These are phyloP conservation scores for Pezicula neosporulosa DNA, from an alignment of 2,329 filamentous ascomycete genomes.

Conservation along the genomic window DNA sequence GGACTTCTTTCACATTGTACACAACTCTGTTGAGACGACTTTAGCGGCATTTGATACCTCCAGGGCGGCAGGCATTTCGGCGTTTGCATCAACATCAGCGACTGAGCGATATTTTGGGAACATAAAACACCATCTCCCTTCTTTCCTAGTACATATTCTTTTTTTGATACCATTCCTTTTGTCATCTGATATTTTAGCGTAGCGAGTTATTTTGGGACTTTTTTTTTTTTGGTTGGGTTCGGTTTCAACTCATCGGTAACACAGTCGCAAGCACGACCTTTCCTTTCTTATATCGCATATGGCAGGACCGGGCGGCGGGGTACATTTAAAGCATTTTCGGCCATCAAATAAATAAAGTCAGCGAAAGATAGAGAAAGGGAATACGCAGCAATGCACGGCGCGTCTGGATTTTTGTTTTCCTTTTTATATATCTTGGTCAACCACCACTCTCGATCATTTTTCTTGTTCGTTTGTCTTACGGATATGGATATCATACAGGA, in stretches of 20 bases:
- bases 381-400: conserved; percentile 62
- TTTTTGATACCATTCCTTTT: conserved; percentile 31
- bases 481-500: conserved; percentile 10
- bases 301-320: conserved; percentile 26
- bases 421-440: conserved; percentile 13
- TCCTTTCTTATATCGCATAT: conserved; percentile 23
- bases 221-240: conserved; percentile 40
- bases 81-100: conserved; percentile 26
- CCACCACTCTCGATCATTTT: conserved; percentile 19
- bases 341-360: conserved; percentile 34
- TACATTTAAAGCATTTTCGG: conserved; percentile 27
- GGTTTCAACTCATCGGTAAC: conserved; percentile 36
- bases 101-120: conserved; percentile 27
- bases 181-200: conserved; percentile 44
- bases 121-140: conserved; percentile 15
- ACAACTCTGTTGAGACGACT: conserved; percentile 10
- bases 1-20: conserved; percentile 10
- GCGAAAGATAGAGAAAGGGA: conserved; percentile 39
- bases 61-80: conserved; percentile 16
- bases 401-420: conserved; percentile 30
- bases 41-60: conserved; percentile 30
- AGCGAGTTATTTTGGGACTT: conserved; percentile 37
- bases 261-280: conserved; percentile 29
- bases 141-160: conserved; percentile 23
- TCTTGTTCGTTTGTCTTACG: conserved; percentile 24